Conservation (phyloP, 495 filamentous ascomycete genomes). For the Sabuloglossum arenarium region DNA sequence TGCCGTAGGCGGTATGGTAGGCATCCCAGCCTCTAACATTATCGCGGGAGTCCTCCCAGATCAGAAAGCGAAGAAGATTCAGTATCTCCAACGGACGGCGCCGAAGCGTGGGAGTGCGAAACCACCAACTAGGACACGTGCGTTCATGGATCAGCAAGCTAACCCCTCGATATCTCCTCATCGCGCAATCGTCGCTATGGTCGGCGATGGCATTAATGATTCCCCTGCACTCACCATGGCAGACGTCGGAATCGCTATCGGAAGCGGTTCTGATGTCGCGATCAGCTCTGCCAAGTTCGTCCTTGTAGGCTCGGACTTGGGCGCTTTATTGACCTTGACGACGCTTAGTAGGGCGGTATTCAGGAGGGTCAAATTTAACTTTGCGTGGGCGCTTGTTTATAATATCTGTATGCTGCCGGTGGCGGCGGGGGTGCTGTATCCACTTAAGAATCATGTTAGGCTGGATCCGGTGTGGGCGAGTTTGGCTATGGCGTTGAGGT, state of each 20-base stretch:
- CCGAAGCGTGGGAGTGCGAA: not conserved
- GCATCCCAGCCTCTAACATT: conserved; percentile 53
- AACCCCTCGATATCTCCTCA: not conserved
- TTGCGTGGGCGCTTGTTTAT: conserved; percentile 75
- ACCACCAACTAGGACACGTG: not conserved
- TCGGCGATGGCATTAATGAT: conserved; percentile 85
- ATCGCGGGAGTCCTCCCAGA: conserved; percentile 75
- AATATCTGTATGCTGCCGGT: conserved; percentile 63
- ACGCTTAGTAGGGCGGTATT: conserved; percentile 54
- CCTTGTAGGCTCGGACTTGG: conserved; percentile 52
- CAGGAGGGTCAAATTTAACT: conserved; percentile 64
- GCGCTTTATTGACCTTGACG: conserved; percentile 48
- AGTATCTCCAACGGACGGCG: conserved; percentile 36
- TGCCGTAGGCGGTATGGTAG: conserved; percentile 51
- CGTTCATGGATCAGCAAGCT: not conserved
- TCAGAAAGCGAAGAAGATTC: conserved; percentile 71
- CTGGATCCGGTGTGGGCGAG: conserved; percentile 71
- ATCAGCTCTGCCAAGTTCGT: conserved; percentile 69
- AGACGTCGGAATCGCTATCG: conserved; percentile 69
- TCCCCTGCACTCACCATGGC: conserved; percentile 60
- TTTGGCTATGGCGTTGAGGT: conserved; percentile 71
- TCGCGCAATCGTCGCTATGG: conserved; percentile 32
- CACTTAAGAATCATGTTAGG: conserved; percentile 30
- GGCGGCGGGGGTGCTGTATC: conserved; percentile 64
- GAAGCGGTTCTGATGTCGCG: conserved; percentile 67